Percentiles rank a stretch among this genome's conserved stretches.
Evolutionary conservation across 2,329 filamentous ascomycete genomes (phyloP).

Genomic region (Xylaria sp.): DNA sequence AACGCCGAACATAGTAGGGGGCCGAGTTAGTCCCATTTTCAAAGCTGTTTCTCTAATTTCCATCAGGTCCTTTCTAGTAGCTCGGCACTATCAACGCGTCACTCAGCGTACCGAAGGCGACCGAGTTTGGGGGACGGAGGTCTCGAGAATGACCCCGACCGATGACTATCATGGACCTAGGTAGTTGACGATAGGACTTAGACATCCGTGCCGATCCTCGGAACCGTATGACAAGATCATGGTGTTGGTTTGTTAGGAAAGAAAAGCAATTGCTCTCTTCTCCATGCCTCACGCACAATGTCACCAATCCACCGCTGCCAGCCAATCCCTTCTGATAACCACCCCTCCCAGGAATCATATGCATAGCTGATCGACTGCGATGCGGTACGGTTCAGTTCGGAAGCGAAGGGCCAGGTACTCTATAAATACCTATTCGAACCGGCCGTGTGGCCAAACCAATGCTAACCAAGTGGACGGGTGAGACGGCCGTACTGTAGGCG

Average conservation of each 20-base stretch:
- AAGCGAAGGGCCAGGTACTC: constrained; percentile 12
- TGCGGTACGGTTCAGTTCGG: background rate
- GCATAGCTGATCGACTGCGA: constrained; percentile 12
- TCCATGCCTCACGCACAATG: constrained; percentile 2
- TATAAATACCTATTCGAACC: constrained; percentile 11
- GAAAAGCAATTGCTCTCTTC: constrained; percentile 4
- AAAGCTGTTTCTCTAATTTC: constrained; percentile 3
- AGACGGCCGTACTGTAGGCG: background rate
- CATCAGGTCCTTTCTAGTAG: constrained; percentile 8
- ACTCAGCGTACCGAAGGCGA: background rate
- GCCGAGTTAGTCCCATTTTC: background rate
- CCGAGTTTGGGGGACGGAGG: background rate
- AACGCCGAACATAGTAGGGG: background rate
- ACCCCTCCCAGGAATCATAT: background rate
- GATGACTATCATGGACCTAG: background rate
- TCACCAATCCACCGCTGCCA: background rate
- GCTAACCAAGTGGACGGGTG: constrained; percentile 4
- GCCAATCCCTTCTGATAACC: constrained; percentile 1
- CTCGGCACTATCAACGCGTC: background rate
- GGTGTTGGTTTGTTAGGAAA: background rate
- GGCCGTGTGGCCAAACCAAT: background rate
- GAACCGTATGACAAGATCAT: constrained; percentile 2
- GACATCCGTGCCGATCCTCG: background rate
- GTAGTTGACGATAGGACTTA: background rate
- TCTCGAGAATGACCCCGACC: background rate